phyloP scores from a whole-genome alignment of 106 monocot species.

The Phalaenopsis aphrodite region DNA sequence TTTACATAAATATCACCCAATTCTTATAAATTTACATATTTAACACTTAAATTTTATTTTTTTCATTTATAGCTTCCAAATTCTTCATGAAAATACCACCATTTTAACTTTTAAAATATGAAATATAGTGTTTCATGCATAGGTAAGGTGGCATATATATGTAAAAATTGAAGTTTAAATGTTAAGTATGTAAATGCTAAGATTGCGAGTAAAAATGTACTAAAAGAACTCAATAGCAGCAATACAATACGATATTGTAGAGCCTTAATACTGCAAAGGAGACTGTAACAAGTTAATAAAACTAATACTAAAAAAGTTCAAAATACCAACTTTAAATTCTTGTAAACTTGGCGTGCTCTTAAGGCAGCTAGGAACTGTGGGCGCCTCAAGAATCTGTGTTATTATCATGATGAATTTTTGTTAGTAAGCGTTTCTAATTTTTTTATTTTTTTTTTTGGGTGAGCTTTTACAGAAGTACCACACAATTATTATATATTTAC shows the following conservation, averaged over 20 bases:
- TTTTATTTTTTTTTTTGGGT: too few species aligned
- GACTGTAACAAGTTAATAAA: background rate
- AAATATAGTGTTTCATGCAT: too few species aligned
- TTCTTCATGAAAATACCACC: too few species aligned
- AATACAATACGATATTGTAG: background rate
- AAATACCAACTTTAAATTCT: constrained; percentile 35
- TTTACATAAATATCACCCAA: too few species aligned
- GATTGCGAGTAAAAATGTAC: constrained; percentile 28
- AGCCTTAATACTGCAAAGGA: background rate
- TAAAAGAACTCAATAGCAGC: background rate
- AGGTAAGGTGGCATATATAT: too few species aligned
- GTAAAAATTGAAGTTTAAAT: too few species aligned
- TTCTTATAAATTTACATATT: too few species aligned
- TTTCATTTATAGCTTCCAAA: fast-evolving
- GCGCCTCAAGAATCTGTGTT: constrained; percentile 48
- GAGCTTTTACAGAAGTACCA: too few species aligned
- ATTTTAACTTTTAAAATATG: too few species aligned
- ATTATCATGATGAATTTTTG: background rate
- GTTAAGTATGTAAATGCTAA: background rate
- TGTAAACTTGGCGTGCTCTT: constrained; percentile 40
- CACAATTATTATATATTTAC: too few species aligned
- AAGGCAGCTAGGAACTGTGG: constrained; percentile 33
- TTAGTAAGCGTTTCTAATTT: too few species aligned
- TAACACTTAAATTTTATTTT: fast-evolving
- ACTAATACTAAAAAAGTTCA: background rate